Base-by-base conservation (phyloP, 306 rosid genomes). In the Rosa chinensis region DNA sequence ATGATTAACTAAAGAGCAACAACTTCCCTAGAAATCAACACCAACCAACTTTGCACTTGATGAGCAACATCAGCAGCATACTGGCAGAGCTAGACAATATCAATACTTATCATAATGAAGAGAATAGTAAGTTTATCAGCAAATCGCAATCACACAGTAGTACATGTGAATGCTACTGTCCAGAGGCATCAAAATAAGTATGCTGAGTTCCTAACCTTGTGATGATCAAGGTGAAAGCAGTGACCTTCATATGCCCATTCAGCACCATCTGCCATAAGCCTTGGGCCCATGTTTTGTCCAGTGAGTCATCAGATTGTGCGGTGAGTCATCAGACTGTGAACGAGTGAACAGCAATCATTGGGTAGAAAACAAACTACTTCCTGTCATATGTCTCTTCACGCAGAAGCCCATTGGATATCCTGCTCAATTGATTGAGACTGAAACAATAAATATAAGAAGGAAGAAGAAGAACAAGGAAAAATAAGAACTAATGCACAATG, bases 331-430 rank as follows among this genome's bases (percentile, higher is more conserved):
- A 47, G 52, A 47, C 14, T 47, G 37, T 32, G 37, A 58, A 58
- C 11, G 3, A 71, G 25, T n/a, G 40, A 16, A 10, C 47, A 59
- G 7, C 13, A 59, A n/a, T 44, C 5, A 58, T 3, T 25, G 55
- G 62, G 23, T 43, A 58, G 39, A 74, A 68, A 75, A 56, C 35
- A 66, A 66, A 59, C 53, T 78, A 74, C 11, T 53, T 67, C 74
- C 75, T 52, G 59, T 45, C 70, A 61, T 73, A 75, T n/a, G 69
- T n/a, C 67, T 71, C 81, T 76, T 82, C 82, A 49, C 52, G 74
- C 49, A 59, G 71, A 80, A 82, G 43, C 37, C 88, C 88, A 85
- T n/a, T 73, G 83, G 42, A 82, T 77, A 50, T 82, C 85, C 88
- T 85, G 86, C 49, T 43, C 18, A 70, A 78, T 10, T 17, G 49